Percentiles rank a stretch among this genome's conserved stretches.
These are phyloP conservation scores for Wickerhamomyces ciferrii DNA, from an alignment of 805 yeast species.

Conservation along the genomic window DNA sequence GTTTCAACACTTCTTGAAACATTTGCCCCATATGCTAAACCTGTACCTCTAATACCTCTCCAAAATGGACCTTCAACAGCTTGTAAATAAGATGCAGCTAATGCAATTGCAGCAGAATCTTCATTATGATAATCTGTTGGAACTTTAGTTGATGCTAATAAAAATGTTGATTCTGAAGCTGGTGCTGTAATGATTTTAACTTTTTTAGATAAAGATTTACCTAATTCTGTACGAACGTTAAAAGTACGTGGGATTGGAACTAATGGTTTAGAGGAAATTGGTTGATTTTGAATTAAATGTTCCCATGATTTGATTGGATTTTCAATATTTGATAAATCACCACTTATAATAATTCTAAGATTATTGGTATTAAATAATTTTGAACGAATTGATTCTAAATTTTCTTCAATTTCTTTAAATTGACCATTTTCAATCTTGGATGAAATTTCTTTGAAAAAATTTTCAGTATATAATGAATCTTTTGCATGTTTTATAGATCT, in stretches of 20 bases:
- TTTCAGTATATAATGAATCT: constrained; percentile 63
- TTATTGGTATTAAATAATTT: constrained; percentile 53
- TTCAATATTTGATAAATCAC: constrained; percentile 51
- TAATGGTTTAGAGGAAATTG: constrained; percentile 3
- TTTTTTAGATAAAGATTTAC: constrained; percentile 41
- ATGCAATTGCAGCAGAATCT: constrained; percentile 65
- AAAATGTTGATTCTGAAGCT: constrained; percentile 76
- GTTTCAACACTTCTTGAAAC: constrained; percentile 55
- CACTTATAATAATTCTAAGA: constrained; percentile 63
- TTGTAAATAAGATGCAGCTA: constrained; percentile 72
- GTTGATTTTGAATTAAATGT: constrained; percentile 20
- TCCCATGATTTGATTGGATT: constrained; percentile 61
- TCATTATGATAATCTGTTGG: constrained; percentile 49
- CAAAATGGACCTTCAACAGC: constrained; percentile 96
- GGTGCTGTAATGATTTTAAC: constrained; percentile 72
- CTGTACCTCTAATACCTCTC: constrained; percentile 93
- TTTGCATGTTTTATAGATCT: constrained; percentile 62
- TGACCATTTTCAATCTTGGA: constrained; percentile 49
- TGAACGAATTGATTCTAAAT: constrained; percentile 46
- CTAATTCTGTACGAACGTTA: constrained; percentile 50
- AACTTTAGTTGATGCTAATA: constrained; percentile 53
- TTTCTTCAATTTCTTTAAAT: constrained; percentile 38
- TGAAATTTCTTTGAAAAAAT: constrained; percentile 42
- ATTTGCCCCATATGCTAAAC: constrained; percentile 86
- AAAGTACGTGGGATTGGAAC: constrained; percentile 47